Conservation (phyloP, 2,329 filamentous ascomycete species). For the Pseudofabraea citricarpa region DNA sequence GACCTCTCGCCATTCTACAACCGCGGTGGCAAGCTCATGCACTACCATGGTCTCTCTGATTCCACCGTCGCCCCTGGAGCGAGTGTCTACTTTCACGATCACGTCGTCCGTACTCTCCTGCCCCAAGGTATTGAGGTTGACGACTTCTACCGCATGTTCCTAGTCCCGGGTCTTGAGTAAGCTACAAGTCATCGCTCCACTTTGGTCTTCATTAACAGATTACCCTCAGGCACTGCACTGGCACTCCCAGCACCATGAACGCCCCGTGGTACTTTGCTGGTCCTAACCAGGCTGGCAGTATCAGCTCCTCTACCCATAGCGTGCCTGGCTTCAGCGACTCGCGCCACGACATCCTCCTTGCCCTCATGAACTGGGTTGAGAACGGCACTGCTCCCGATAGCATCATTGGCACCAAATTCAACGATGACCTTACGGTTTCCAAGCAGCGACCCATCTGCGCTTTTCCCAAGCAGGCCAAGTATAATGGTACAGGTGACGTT, state of each 20-base stretch:
- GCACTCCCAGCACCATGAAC: neutral
- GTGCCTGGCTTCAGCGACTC: conserved; percentile 4
- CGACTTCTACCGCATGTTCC: conserved; percentile 1
- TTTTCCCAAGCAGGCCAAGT: neutral
- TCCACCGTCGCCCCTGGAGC: neutral
- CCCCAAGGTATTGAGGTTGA: neutral
- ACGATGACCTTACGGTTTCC: neutral
- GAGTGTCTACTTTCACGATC: conserved; percentile 1
- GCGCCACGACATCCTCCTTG: conserved; percentile 1
- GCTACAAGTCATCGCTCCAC: neutral
- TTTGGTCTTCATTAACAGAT: neutral
- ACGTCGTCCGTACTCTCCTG: neutral
- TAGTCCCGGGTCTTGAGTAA: neutral
- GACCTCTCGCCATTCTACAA: conserved; percentile 10
- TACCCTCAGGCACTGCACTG: conserved; percentile 2
- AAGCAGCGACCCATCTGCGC: conserved; percentile 1
- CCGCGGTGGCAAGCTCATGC: conserved; percentile 12
- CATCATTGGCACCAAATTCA: conserved; percentile 2
- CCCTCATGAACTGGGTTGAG: conserved; percentile 6
- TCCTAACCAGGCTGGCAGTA: neutral
- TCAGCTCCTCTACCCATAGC: neutral
- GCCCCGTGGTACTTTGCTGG: conserved; percentile 4
- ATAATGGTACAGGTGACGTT: neutral
- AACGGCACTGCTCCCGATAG: conserved; percentile 1
- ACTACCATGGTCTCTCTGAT: conserved; percentile 14